A percentile compares a stretch with the other conserved stretches of the same genome.
Evolutionary conservation across 1,284 basidiomycete genomes (phyloP).

Genomic region (Exobasidium rhododendri): DNA sequence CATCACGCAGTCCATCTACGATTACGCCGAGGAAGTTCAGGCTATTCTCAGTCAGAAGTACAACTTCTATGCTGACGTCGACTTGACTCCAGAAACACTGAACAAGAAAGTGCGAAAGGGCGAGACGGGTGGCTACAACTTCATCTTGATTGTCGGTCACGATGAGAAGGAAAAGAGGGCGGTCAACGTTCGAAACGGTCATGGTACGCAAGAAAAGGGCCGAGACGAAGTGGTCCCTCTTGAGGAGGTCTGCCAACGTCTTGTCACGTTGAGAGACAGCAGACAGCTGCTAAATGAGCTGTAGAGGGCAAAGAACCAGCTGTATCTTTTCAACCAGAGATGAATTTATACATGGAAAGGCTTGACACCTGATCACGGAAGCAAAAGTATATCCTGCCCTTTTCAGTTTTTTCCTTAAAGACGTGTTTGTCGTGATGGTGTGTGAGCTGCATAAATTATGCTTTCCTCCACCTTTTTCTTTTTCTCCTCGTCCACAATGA

Average conservation of each 20-base stretch:
- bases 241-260: slow-evolving; percentile 30
- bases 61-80: slow-evolving; percentile 85
- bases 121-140: slow-evolving; percentile 66
- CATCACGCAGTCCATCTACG: slow-evolving; percentile 76
- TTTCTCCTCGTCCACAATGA: neutral
- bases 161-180: slow-evolving; percentile 79
- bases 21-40: slow-evolving; percentile 79
- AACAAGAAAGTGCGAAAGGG: slow-evolving; percentile 78
- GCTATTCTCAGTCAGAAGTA: slow-evolving; percentile 64
- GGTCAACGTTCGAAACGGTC: slow-evolving; percentile 84
- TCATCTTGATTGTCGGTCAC: slow-evolving; percentile 93
- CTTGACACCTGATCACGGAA: too few species aligned
- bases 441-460: too few species aligned
- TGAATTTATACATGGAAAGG: too few species aligned
- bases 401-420: too few species aligned
- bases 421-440: too few species aligned
- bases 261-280: slow-evolving; percentile 38
- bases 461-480: too few species aligned
- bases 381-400: too few species aligned
- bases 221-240: slow-evolving; percentile 49
- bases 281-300: slow-evolving; percentile 42
- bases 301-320: too few species aligned
- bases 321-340: too few species aligned
- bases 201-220: slow-evolving; percentile 44
- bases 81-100: slow-evolving; percentile 86